These are phyloP conservation scores for Jimgerdemannia lactiflua DNA, from an alignment of 192 early-diverging fungal genomes.

Conservation along the genomic window DNA sequence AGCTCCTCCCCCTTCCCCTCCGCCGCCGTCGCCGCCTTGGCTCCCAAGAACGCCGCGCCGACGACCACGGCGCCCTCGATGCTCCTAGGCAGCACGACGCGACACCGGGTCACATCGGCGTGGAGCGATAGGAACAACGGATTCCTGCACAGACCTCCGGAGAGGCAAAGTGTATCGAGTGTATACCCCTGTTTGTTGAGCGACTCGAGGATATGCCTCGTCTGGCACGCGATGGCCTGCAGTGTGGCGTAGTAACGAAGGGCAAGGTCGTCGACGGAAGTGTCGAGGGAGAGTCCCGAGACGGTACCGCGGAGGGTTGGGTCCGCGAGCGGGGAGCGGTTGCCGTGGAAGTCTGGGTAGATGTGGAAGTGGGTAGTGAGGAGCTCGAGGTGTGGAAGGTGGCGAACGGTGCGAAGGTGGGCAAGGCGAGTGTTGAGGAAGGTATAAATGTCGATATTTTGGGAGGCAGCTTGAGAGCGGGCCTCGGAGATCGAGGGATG, in stretches of 20 bases:
- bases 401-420: constrained; percentile 17
- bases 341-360: constrained; percentile 78
- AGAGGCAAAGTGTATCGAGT: constrained; percentile 56
- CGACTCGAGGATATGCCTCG: constrained; percentile 57
- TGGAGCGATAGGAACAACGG: constrained; percentile 55
- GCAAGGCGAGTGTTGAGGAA: constrained; percentile 48
- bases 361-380: constrained; percentile 53
- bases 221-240: constrained; percentile 62
- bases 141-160: constrained; percentile 66
- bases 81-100: constrained; percentile 51
- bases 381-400: constrained; percentile 19
- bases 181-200: constrained; percentile 43
- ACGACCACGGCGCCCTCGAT: constrained; percentile 62
- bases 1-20: constrained; percentile 22
- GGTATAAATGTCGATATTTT: constrained; percentile 36
- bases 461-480: constrained; percentile 9
- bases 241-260: constrained; percentile 54
- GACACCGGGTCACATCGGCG: constrained; percentile 53
- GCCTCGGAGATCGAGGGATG: constrained; percentile 53
- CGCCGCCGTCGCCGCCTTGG: constrained; percentile 35
- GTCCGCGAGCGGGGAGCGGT: constrained; percentile 69
- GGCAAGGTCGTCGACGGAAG: constrained; percentile 45
- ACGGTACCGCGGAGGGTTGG: constrained; percentile 56
- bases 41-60: constrained; percentile 67
- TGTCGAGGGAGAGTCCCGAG: constrained; percentile 52